Percentiles rank a stretch among this genome's conserved stretches.
Conservation (phyloP, 176 grass and related monocot species). For the Chrysopogon serrulatus region DNA sequence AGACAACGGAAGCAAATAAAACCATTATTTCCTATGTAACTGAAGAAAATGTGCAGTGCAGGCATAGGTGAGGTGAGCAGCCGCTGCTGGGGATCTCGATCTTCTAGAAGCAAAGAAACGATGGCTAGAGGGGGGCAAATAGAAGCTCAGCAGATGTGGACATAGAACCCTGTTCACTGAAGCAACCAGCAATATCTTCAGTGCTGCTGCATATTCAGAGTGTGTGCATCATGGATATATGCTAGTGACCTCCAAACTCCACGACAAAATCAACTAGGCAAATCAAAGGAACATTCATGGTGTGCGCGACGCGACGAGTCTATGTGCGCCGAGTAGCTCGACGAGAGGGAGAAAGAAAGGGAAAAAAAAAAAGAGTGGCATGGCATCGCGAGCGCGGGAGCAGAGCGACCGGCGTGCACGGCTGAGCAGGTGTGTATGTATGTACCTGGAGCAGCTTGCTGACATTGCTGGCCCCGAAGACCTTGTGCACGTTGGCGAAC, state of each 20-base stretch:
- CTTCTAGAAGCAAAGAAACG: background rate
- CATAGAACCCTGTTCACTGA: background rate
- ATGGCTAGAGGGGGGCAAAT: background rate
- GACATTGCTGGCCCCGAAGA: slow-evolving; percentile 93
- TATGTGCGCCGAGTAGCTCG: too few relatives aligned
- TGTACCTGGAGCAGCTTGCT: slow-evolving; percentile 98
- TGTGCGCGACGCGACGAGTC: too few relatives aligned
- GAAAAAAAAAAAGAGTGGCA: too few relatives aligned
- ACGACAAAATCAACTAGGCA: too few relatives aligned
- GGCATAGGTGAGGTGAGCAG: background rate
- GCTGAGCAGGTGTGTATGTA: too few relatives aligned
- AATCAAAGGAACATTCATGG: background rate
- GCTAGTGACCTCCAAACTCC: background rate
- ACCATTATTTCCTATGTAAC: background rate
- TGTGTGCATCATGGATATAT: too few relatives aligned
- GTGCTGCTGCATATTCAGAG: too few relatives aligned
- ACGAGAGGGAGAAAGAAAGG: too few relatives aligned
- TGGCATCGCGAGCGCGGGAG: background rate
- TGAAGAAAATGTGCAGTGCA: background rate
- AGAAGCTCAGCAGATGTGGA: background rate
- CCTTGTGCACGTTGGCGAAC: slow-evolving; percentile 83
- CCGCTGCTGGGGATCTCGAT: background rate
- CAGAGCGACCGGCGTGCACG: too few relatives aligned
- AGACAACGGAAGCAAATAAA: background rate
- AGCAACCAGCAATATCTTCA: background rate